Base-by-base conservation (phyloP, 2,329 filamentous ascomycete genomes). In the Fusarium humuli region DNA sequence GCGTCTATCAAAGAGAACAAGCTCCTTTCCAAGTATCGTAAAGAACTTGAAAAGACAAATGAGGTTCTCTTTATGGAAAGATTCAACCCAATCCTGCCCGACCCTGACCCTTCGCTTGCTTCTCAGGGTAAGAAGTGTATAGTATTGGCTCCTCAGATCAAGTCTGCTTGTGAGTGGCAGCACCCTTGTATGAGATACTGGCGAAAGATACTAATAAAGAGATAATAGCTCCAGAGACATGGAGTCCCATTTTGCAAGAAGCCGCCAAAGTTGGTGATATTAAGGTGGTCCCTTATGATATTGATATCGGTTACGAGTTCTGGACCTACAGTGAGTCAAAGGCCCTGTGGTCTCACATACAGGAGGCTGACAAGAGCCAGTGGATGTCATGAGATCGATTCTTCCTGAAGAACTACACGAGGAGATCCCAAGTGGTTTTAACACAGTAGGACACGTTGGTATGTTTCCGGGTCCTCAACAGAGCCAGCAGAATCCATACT, bases 371-470 rank as follows among this genome's bases (percentile, higher is more conserved):
- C 65, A 58, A 22, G 7, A 40, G 20, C 10, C 22, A 92, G 91
- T 91, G 66, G 94, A 98, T 73, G 92, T 99, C 41, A 92, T 98
- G 77, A 85, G 85, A 50, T 89, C 93, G 6, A 88, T 98, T 58
- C 85, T 99, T 2, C 94, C 94, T 0, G 90, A 94, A 70, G 90
- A 93, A 49, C 85, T 92, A 25, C 89, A 94, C 71, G 90, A 91
- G 42, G 94, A 97, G 73, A 90, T 96, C 32, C 95, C 94, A 5
- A 88, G 89, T 32, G 94, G 94, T 50, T 98, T 97, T 83, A 94
- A 94, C 60, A 90, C 91, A 37, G 94, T 95, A 37, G 95, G 96
- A 22, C 95, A 98, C 75, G 90, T 98, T 53, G 88, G 90, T 92
- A 84, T 68, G 87, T 81, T 47, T 62, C 12, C 22, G 52, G 22